Evolutionary conservation across 441 rosid species (phyloP).

Genomic region (Arabidopsis lyrata): DNA sequence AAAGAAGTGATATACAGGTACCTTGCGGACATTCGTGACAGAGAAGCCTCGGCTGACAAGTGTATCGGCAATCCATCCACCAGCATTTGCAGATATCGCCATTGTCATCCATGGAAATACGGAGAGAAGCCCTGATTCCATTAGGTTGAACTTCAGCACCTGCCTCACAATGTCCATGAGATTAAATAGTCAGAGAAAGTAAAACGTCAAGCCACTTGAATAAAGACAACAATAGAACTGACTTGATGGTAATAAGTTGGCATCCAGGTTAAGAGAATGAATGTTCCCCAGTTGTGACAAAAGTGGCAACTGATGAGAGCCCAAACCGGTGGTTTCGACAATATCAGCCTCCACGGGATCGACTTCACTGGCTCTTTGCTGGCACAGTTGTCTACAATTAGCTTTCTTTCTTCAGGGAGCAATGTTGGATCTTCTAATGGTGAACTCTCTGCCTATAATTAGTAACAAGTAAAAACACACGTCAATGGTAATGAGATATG

Average conservation of each 20-base stretch:
- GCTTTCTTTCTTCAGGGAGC: constrained; percentile 71
- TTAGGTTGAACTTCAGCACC: constrained; percentile 90
- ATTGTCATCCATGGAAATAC: constrained; percentile 95
- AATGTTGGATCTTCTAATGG: constrained; percentile 81
- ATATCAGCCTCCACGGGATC: constrained; percentile 82
- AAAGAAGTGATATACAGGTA: constrained; percentile 31
- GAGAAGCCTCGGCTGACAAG: constrained; percentile 84
- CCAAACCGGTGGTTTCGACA: constrained; percentile 92
- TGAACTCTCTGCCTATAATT: constrained; percentile 79
- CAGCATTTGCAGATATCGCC: constrained; percentile 91
- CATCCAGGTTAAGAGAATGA: constrained; percentile 97
- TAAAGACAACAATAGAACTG: constrained; percentile 37
- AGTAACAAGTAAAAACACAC: constrained; percentile 23
- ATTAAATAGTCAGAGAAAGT: background rate
- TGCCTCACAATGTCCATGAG: constrained; percentile 34
- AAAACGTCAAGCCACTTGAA: background rate
- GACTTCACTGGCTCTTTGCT: constrained; percentile 77
- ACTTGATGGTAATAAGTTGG: constrained; percentile 94
- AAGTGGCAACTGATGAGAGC: constrained; percentile 84
- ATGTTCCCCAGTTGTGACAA: constrained; percentile 97
- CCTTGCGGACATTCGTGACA: constrained; percentile 91
- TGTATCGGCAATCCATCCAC: constrained; percentile 97
- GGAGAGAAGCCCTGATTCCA: constrained; percentile 82
- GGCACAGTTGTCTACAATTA: constrained; percentile 59
- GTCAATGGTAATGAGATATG: background rate